phyloP scores from a whole-genome alignment of 1,284 basidiomycete species.

The Cryptococcus hybrid region DNA sequence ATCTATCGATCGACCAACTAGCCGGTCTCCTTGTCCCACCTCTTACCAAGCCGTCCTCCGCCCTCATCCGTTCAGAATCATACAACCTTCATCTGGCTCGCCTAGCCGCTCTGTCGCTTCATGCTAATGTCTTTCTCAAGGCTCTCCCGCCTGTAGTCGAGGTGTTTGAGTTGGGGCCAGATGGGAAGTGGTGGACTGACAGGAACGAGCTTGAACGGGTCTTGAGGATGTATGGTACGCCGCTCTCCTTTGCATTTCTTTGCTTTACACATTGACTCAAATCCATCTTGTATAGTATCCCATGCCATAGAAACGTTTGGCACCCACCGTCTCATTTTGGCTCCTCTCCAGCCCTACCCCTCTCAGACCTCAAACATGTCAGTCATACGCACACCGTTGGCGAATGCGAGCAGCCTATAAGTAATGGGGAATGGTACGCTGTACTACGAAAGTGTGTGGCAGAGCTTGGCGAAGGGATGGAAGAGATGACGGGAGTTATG shows the following conservation, averaged over 20 bases:
- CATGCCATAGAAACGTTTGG: conserved; percentile 64
- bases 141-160: conserved; percentile 76
- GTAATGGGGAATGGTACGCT: conserved; percentile 71
- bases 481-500: conserved; percentile 56
- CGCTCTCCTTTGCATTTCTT: background rate
- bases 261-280: no score
- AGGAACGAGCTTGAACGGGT: conserved; percentile 70
- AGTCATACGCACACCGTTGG: background rate
- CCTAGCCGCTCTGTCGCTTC: conserved; percentile 70
- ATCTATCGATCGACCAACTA: conserved; percentile 36
- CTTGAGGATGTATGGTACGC: conserved; percentile 85
- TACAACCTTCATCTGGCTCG: conserved; percentile 73
- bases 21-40: conserved; percentile 84
- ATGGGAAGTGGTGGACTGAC: conserved; percentile 51
- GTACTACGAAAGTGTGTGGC: conserved; percentile 70
- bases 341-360: conserved; percentile 51
- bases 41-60: conserved; percentile 65
- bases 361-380: background rate
- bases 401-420: conserved; percentile 49
- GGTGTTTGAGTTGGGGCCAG: conserved; percentile 41
- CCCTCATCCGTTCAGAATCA: conserved; percentile 71
- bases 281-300: conserved; percentile 18
- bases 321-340: conserved; percentile 59
- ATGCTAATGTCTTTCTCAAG: conserved; percentile 70
- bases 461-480: conserved; percentile 77